These are phyloP conservation scores for Diutina mesorugosa DNA, from an alignment of 1,139 yeast species.

Conservation along the genomic window DNA sequence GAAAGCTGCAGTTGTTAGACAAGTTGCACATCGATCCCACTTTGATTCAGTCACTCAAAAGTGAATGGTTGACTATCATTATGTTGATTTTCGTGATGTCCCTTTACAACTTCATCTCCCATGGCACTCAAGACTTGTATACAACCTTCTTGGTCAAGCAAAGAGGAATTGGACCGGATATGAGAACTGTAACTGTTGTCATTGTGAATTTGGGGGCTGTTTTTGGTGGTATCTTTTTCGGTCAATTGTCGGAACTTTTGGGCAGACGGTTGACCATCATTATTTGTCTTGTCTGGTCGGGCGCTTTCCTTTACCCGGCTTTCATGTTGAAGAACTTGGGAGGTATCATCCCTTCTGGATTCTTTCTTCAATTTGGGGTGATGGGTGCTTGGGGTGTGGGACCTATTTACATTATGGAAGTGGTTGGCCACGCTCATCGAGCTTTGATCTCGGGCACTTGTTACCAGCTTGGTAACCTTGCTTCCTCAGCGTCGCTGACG, in stretches of 20 bases:
- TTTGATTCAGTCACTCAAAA: conserved; percentile 12
- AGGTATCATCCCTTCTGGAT: conserved; percentile 57
- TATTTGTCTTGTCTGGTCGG: conserved; percentile 54
- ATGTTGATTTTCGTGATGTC: conserved; percentile 34
- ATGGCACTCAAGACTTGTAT: conserved; percentile 63
- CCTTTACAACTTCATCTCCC: conserved; percentile 49
- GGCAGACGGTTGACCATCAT: conserved; percentile 47
- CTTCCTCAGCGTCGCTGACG: conserved; percentile 74
- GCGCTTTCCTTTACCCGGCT: conserved; percentile 59
- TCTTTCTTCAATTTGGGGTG: conserved; percentile 67
- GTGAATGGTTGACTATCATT: conserved; percentile 30
- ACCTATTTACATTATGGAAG: conserved; percentile 66
- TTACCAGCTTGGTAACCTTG: conserved; percentile 76
- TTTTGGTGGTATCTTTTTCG: conserved; percentile 48
- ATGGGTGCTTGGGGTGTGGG: conserved; percentile 88
- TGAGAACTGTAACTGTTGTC: conserved; percentile 52
- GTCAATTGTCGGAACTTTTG: conserved; percentile 44
- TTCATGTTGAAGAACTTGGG: conserved; percentile 43
- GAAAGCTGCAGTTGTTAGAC: background rate
- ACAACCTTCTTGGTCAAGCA: conserved; percentile 51
- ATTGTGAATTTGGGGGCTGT: conserved; percentile 65
- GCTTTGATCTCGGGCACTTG: conserved; percentile 64
- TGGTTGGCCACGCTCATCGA: conserved; percentile 63
- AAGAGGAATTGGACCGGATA: conserved; percentile 33
- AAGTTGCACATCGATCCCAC: conserved; percentile 1